These are phyloP conservation scores for Epichloe elymi DNA, from an alignment of 2,329 filamentous ascomycete genomes.

Conservation along the genomic window DNA sequence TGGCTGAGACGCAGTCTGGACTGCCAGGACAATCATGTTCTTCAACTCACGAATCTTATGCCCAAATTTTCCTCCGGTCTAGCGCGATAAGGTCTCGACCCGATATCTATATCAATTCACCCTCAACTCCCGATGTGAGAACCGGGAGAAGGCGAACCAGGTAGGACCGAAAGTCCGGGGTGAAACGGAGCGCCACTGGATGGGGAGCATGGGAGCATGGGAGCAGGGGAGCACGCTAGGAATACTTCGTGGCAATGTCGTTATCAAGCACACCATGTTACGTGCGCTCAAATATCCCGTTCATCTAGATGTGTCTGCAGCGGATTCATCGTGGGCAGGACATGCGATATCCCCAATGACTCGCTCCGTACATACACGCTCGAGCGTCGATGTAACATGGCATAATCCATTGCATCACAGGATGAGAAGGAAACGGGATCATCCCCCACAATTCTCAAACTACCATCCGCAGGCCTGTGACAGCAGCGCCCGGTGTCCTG, in stretches of 20 bases:
- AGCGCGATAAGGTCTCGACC: not conserved
- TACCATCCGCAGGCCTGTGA: too few species aligned
- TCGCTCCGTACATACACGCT: not conserved
- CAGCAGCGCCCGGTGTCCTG: too few species aligned
- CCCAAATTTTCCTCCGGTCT: too few species aligned
- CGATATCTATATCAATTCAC: not conserved
- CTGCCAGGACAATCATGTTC: not conserved
- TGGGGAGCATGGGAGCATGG: not conserved
- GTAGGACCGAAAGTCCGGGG: constrained; percentile 4
- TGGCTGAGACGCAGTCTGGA: not conserved
- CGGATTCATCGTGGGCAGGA: not conserved
- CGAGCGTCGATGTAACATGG: too few species aligned
- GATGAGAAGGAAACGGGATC: too few species aligned
- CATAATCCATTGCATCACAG: too few species aligned
- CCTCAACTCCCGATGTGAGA: not conserved
- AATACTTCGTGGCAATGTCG: not conserved
- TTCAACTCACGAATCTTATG: not conserved
- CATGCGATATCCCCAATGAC: not conserved
- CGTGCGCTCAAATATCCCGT: too few species aligned
- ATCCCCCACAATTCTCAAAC: too few species aligned
- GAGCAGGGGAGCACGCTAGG: not conserved
- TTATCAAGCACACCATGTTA: not conserved
- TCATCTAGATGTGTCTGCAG: too few species aligned
- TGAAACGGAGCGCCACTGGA: not conserved
- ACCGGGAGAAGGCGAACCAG: not conserved